Evolutionary conservation across 441 rosid species (phyloP).

Genomic region (Gossypium laxum): DNA sequence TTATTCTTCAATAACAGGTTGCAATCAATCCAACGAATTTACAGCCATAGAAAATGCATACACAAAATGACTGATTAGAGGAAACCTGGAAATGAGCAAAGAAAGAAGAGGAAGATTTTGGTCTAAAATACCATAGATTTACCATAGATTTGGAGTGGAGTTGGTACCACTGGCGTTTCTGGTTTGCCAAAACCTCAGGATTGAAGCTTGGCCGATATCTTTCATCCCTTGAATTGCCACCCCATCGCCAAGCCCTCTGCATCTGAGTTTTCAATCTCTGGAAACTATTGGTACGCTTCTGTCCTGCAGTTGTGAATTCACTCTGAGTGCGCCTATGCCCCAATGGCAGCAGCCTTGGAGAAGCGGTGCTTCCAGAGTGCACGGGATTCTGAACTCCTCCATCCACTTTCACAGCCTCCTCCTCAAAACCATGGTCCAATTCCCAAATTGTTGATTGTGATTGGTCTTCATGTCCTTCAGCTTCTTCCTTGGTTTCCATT

Average conservation of each 20-base stretch:
- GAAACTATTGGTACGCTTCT: conserved; percentile 46
- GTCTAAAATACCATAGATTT: too few relatives aligned
- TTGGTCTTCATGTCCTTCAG: conserved; percentile 36
- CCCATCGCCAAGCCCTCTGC: conserved; percentile 88
- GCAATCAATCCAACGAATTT: neutral
- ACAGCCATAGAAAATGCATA: neutral
- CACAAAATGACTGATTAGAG: neutral
- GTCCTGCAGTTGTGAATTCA: conserved; percentile 35
- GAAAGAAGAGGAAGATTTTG: neutral
- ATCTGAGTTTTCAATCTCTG: conserved; percentile 56
- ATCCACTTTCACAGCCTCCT: conserved; percentile 43
- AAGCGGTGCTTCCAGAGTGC: conserved; percentile 26
- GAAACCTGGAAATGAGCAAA: neutral
- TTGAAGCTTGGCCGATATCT: conserved; percentile 46
- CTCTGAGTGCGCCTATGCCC: conserved; percentile 68
- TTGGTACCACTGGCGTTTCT: conserved; percentile 96
- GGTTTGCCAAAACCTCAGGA: conserved; percentile 90
- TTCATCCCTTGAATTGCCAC: conserved; percentile 42
- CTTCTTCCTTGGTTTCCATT: conserved; percentile 48
- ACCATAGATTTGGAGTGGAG: conserved; percentile 74
- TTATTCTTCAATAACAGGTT: neutral
- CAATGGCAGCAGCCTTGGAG: conserved; percentile 24
- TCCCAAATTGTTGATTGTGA: conserved; percentile 27
- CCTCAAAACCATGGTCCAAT: conserved; percentile 24
- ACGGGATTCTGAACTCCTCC: conserved; percentile 44